Base-by-base conservation (phyloP, 2,329 filamentous ascomycete genomes). In the Amauroascus verrucosus region DNA sequence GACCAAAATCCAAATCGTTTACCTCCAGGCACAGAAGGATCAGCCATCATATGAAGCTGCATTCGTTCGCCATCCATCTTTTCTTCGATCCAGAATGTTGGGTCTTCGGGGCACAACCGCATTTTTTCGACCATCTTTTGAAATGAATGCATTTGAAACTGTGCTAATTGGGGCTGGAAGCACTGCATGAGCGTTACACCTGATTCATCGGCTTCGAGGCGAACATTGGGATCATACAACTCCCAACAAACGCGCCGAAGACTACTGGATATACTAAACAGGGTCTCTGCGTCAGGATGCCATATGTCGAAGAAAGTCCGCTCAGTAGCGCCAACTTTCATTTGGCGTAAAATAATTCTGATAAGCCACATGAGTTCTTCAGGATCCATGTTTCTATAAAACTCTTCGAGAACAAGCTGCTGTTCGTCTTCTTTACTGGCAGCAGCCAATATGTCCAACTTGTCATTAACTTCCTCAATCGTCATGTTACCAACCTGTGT, bases 51-150 rank as follows among this genome's bases (percentile, higher is more conserved):
- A 67, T 98, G 93, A 65, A 98, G 77, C 67, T 98, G 93, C 84
- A 98, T 96, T 24, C 93, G 81, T 70, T 98, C 93, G 1, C 93
- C 93, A 61, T 98, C 93, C 7, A 98, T 75, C 69, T 98, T 98
- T 71, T 98, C 93, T 67, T 98, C 93, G 46, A 97, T 93, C 89
- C 90, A 97, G 64, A 94, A 98, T 7, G 85, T 81, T 0, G 78
- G 75, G 50, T 94, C 83, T 0, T 87, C 82, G 22, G 84, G 79
- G 0, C 81, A 84, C 0, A 78, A 75, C 1, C 81, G 79, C 69
- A 84, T 80, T 43, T 72, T 82, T 16, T 81, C 75, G 1, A 94
- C 81, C 79, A 94, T 88, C 64, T 83, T 86, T 52, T 88, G 80
- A 60, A 95, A 88, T 0, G 83, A 82, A 32, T 86, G 80, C 76